Evolutionary conservation across 2,329 filamentous ascomycete species (phyloP).

Genomic region (Cryphonectria nitschkei): DNA sequence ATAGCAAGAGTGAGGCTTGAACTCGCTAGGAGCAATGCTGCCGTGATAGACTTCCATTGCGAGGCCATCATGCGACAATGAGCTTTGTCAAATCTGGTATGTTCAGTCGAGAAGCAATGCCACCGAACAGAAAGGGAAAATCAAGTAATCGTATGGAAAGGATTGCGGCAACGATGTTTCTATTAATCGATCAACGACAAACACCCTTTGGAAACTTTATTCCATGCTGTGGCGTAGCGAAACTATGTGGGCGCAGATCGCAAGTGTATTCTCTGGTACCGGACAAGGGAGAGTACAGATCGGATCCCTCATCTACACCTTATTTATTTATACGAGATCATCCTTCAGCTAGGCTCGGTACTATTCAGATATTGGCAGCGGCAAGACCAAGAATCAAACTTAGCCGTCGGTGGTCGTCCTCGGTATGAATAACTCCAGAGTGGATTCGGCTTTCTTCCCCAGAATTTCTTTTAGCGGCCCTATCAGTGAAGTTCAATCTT

Average conservation of each 20-base stretch:
- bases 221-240: background rate
- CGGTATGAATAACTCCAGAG: background rate
- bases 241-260: background rate
- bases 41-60: background rate
- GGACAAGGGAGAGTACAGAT: background rate
- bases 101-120: background rate
- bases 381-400: background rate
- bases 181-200: background rate
- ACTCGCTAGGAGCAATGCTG: conserved; percentile 19
- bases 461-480: background rate
- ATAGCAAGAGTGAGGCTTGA: conserved; percentile 14
- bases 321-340: background rate
- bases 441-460: background rate
- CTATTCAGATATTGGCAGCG: background rate
- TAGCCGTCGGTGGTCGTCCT: background rate
- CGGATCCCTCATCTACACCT: background rate
- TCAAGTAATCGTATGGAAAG: background rate
- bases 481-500: conserved; percentile 3
- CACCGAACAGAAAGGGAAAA: background rate
- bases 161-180: background rate
- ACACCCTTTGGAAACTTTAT: background rate
- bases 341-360: background rate
- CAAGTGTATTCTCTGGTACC: background rate
- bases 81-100: background rate
- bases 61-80: conserved; percentile 2